Evolutionary conservation across 192 early-diverging fungal genomes (phyloP).

Genomic region (Coemansia sp.): DNA sequence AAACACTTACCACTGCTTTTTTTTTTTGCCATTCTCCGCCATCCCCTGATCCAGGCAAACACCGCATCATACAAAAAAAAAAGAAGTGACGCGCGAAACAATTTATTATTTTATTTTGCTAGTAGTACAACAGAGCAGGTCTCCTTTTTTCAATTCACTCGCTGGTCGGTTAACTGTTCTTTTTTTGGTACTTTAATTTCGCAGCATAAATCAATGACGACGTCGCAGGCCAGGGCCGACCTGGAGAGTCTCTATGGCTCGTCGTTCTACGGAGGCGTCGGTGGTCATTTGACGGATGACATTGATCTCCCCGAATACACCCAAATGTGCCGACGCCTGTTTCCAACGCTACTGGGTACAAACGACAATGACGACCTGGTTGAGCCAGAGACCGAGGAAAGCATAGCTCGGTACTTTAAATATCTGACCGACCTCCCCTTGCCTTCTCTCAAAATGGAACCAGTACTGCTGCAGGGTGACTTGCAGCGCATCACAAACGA

Average conservation of each 20-base stretch:
- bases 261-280: slow-evolving; percentile 32
- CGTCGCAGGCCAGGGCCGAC: slow-evolving; percentile 8
- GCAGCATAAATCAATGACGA: slow-evolving; percentile 12
- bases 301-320: slow-evolving; percentile 42
- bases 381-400: slow-evolving; percentile 34
- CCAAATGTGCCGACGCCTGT: slow-evolving; percentile 40
- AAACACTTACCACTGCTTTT: too few species aligned
- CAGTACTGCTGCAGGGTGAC: slow-evolving; percentile 37
- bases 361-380: not conserved
- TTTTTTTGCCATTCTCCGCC: not conserved
- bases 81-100: too few species aligned
- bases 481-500: slow-evolving; percentile 44
- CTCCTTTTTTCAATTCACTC: not conserved
- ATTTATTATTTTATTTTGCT: slow-evolving; percentile 7
- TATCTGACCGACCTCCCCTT: slow-evolving; percentile 41
- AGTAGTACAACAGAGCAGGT: not conserved
- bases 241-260: slow-evolving; percentile 46
- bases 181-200: not conserved
- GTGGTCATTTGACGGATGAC: slow-evolving; percentile 30
- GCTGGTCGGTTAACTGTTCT: too few species aligned
- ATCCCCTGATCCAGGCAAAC: too few species aligned
- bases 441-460: slow-evolving; percentile 40
- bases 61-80: too few species aligned
- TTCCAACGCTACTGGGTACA: slow-evolving; percentile 16
- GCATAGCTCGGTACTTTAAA: slow-evolving; percentile 41